phyloP scores from a whole-genome alignment of 108 stramenopile genomes.

The Discostella pseudostelligera region DNA sequence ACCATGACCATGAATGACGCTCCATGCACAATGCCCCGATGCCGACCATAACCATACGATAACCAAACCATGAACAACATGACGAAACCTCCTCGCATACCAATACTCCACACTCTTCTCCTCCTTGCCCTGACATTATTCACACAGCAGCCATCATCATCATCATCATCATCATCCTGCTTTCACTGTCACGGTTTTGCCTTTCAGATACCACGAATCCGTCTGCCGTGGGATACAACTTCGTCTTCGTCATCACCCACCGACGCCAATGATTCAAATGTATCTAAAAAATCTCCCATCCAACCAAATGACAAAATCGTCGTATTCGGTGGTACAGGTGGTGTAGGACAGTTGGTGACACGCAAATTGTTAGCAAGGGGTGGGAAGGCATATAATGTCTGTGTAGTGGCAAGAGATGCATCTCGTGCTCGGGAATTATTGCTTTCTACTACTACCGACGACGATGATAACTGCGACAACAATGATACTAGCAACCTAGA shows the following conservation, averaged over 20 bases:
- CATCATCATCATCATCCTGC: too few relatives aligned
- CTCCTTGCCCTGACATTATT: too few relatives aligned
- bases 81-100: too few relatives aligned
- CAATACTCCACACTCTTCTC: too few relatives aligned
- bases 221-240: slow-evolving; percentile 18
- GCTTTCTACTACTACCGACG: not conserved
- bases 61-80: too few relatives aligned
- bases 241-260: slow-evolving; percentile 2
- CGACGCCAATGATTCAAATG: not conserved
- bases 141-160: too few relatives aligned
- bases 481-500: slow-evolving; percentile 2
- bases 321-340: slow-evolving; percentile 45
- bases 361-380: slow-evolving; percentile 25
- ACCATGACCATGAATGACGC: too few relatives aligned
- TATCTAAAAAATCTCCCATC: slow-evolving; percentile 23
- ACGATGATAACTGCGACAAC: not conserved
- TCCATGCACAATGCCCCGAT: too few relatives aligned
- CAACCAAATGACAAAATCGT: slow-evolving; percentile 33
- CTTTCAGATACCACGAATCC: slow-evolving; percentile 21
- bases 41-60: too few relatives aligned
- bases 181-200: slow-evolving; percentile 19
- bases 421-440: slow-evolving; percentile 26
- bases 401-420: slow-evolving; percentile 37
- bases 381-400: slow-evolving; percentile 22
- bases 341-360: slow-evolving; percentile 48